Percentiles rank a stretch among this genome's conserved stretches.
Conservation (phyloP, 2,329 filamentous ascomycete species). For the Aspergillus ruber region DNA sequence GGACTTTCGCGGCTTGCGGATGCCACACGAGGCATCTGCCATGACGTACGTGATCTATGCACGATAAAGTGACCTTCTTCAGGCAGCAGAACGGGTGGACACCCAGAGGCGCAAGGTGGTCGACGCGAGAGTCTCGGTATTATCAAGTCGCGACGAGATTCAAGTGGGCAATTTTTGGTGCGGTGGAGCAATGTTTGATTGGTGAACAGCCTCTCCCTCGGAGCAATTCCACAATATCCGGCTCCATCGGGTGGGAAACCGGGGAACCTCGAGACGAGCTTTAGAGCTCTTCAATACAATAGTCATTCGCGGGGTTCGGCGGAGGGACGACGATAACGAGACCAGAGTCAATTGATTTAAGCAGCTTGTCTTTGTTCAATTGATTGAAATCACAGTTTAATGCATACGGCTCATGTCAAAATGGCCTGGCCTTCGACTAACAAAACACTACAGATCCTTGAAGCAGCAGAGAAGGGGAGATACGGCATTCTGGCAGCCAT, state of each 20-base stretch:
- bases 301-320: background rate
- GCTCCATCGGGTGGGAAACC: background rate
- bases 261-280: background rate
- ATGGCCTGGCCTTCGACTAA: slow-evolving; percentile 8
- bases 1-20: slow-evolving; percentile 17
- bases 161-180: slow-evolving; percentile 1
- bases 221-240: background rate
- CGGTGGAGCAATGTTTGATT: background rate
- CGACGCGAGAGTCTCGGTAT: background rate
- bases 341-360: too few relatives aligned
- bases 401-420: background rate
- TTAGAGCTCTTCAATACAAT: background rate
- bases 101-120: background rate
- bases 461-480: slow-evolving; percentile 29
- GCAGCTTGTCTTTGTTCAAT: too few relatives aligned
- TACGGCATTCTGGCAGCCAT: slow-evolving; percentile 50
- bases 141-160: slow-evolving; percentile 6
- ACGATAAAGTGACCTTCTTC: background rate
- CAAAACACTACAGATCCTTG: slow-evolving; percentile 10
- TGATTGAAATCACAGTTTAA: too few relatives aligned
- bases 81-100: background rate
- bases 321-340: background rate
- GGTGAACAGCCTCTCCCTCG: background rate
- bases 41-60: slow-evolving; percentile 1
- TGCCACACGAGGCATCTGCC: slow-evolving; percentile 7